phyloP scores from a whole-genome alignment of 176 grass and related monocot species.

The Triticum turgidum region DNA sequence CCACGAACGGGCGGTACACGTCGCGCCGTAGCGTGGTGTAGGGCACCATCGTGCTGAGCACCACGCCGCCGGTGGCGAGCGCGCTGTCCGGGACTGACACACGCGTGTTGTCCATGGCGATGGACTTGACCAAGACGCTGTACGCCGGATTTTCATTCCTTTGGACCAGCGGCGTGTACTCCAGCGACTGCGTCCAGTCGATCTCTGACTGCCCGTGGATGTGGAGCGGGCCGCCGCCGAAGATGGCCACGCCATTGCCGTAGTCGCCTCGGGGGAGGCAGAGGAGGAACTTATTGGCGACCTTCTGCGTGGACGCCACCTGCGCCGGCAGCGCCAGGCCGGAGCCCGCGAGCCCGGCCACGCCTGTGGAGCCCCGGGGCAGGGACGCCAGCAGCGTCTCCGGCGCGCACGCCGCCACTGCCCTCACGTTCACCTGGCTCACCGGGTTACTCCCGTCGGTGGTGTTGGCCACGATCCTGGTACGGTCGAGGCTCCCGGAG shows the following conservation, averaged over 20 bases:
- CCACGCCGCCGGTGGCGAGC: slow-evolving; percentile 23
- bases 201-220: background rate
- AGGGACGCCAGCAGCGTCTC: slow-evolving; percentile 3
- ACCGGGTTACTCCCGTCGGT: slow-evolving; percentile 49
- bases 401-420: slow-evolving; percentile 28
- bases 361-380: background rate
- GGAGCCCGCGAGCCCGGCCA: slow-evolving; percentile 37
- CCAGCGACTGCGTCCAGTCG: background rate
- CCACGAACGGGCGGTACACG: too few relatives aligned
- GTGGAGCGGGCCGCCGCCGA: slow-evolving; percentile 20
- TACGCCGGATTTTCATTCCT: slow-evolving; percentile 2
- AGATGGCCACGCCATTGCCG: slow-evolving; percentile 32
- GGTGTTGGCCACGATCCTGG: slow-evolving; percentile 24
- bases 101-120: background rate
- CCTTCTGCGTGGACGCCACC: background rate
- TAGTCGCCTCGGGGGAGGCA: slow-evolving; percentile 38
- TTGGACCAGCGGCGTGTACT: background rate
- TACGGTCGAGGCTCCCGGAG: slow-evolving; percentile 7
- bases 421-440: background rate
- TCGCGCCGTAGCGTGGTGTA: too few relatives aligned
- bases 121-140: background rate
- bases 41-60: background rate
- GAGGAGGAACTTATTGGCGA: slow-evolving; percentile 34
- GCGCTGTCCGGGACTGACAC: background rate
- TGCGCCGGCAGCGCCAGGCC: slow-evolving; percentile 34